These are phyloP conservation scores for Linnemannia hyalina DNA, from an alignment of 192 early-diverging fungal genomes.

Conservation along the genomic window DNA sequence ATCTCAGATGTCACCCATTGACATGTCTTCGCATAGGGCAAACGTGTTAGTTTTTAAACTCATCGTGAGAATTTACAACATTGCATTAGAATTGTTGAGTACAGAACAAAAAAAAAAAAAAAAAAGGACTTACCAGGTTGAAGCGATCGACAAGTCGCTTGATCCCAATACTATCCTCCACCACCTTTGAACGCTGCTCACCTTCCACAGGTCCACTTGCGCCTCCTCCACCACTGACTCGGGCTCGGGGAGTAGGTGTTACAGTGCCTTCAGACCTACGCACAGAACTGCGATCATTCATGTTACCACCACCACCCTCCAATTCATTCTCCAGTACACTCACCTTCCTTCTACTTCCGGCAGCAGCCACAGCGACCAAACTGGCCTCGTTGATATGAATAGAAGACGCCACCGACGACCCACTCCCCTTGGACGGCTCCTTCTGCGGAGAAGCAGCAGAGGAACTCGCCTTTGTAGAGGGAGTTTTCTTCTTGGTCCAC, in stretches of 20 bases:
- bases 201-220: background rate
- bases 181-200: background rate
- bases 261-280: background rate
- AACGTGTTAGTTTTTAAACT: background rate
- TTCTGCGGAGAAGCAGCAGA: background rate
- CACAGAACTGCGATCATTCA: background rate
- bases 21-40: conserved; percentile 37
- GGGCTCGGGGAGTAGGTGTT: background rate
- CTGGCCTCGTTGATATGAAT: background rate
- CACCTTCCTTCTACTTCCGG: background rate
- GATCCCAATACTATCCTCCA: conserved; percentile 22
- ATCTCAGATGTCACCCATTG: conserved; percentile 75
- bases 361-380: background rate
- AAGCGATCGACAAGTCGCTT: conserved; percentile 43
- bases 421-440: background rate
- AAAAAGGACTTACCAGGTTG: conserved; percentile 30
- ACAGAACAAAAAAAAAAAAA: background rate
- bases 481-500: conserved; percentile 61
- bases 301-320: background rate
- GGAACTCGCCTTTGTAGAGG: background rate
- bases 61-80: too few species aligned
- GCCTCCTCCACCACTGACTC: background rate
- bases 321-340: background rate
- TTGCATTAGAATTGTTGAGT: too few species aligned
- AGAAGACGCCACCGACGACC: background rate